Evolutionary conservation across 2,329 filamentous ascomycete species (phyloP).

Genomic region (Aspergillus pseudotamarii): DNA sequence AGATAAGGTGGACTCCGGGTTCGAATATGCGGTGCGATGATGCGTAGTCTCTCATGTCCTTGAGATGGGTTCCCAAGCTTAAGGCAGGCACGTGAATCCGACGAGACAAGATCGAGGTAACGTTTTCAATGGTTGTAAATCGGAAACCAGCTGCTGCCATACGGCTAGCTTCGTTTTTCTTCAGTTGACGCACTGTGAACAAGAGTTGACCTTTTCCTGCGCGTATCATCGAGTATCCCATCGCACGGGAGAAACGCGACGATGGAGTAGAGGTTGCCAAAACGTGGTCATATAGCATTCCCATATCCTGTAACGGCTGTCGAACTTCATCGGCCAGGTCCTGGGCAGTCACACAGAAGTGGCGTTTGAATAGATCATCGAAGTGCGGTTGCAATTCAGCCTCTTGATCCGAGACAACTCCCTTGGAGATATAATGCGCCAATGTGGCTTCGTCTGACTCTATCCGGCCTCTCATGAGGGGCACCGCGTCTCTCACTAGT

Average conservation of each 20-base stretch:
- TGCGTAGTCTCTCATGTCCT: conserved; percentile 64
- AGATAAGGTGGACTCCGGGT: conserved; percentile 46
- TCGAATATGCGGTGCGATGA: conserved; percentile 31
- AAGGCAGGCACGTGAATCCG: conserved; percentile 72
- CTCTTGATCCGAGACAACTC: conserved; percentile 34
- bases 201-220: conserved; percentile 74
- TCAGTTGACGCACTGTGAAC: conserved; percentile 71
- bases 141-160: conserved; percentile 74
- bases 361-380: conserved; percentile 75
- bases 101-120: conserved; percentile 68
- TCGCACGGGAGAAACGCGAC: conserved; percentile 31
- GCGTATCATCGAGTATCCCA: conserved; percentile 30
- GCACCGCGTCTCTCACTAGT: conserved; percentile 67
- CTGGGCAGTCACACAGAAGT: conserved; percentile 78
- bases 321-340: conserved; percentile 71
- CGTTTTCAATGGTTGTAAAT: conserved; percentile 72
- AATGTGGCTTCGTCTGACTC: conserved; percentile 51
- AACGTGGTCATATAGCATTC: conserved; percentile 75
- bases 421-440: conserved; percentile 52
- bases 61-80: conserved; percentile 64
- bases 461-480: conserved; percentile 74
- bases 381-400: conserved; percentile 69
- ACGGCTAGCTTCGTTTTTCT: conserved; percentile 60
- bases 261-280: conserved; percentile 61
- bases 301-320: conserved; percentile 64